These are phyloP conservation scores for Metrosideros polymorpha DNA, from an alignment of 441 rosid genomes.

Conservation along the genomic window DNA sequence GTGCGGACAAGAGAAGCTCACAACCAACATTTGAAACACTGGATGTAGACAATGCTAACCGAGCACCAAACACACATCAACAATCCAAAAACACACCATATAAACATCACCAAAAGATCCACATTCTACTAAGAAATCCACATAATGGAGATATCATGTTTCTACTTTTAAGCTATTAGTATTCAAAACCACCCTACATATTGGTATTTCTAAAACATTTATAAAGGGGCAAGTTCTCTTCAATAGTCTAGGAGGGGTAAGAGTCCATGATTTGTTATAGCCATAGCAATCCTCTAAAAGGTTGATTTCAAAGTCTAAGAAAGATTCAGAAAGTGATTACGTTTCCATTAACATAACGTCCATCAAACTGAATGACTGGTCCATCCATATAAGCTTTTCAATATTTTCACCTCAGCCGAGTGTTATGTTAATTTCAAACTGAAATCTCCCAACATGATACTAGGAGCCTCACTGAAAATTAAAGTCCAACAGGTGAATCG, in stretches of 20 bases:
- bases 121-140: neutral
- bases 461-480: neutral
- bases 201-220: neutral
- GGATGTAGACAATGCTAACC: neutral
- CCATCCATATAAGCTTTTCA: neutral
- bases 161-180: neutral
- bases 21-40: neutral
- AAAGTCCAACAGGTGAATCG: neutral
- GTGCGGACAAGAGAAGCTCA: neutral
- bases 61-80: neutral
- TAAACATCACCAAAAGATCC: neutral
- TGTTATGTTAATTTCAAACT: neutral
- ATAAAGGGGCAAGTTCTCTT: neutral
- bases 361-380: neutral
- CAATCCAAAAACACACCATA: neutral
- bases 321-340: neutral
- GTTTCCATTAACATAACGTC: neutral
- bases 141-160: neutral
- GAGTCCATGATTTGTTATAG: neutral
- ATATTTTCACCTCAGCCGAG: neutral
- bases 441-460: neutral
- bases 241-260: neutral
- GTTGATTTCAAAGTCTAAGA: neutral
- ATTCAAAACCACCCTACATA: neutral
- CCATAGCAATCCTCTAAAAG: neutral